These are phyloP conservation scores for Thinopyrum elongatum DNA, from an alignment of 176 grass and related monocot genomes.

Conservation along the genomic window DNA sequence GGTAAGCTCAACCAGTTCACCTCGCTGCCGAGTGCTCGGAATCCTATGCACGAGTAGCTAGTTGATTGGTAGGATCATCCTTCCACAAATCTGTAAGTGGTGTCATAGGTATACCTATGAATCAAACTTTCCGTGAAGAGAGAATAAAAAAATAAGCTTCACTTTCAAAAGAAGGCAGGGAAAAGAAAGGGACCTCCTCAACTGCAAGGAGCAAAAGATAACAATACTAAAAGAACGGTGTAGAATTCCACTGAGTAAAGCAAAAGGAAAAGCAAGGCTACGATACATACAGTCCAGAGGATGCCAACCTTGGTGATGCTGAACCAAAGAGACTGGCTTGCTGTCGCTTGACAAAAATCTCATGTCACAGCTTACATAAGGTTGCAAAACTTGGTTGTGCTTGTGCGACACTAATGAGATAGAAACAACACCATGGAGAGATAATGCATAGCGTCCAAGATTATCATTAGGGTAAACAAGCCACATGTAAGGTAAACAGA, in stretches of 20 bases:
- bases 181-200: not conserved
- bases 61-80: no score
- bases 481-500: not conserved
- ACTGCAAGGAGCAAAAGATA: constrained; percentile 12
- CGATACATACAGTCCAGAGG: constrained; percentile 4
- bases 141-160: not conserved
- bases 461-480: not conserved
- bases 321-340: constrained; percentile 11
- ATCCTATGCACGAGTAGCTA: no score
- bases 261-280: constrained; percentile 28
- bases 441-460: not conserved
- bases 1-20: no score
- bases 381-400: not conserved
- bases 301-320: not conserved
- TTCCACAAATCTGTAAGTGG: no score
- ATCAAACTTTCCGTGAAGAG: no score
- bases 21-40: no score
- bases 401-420: not conserved
- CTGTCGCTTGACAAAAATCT: constrained; percentile 3
- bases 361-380: constrained; percentile 24
- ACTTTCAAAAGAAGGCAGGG: not conserved
- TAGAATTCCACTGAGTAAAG: constrained; percentile 39
- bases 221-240: constrained; percentile 9
- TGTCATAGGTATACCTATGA: no score
- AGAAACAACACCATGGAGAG: not conserved